Evolutionary conservation across 2,329 filamentous ascomycete genomes (phyloP), one percentile per base, ranked within the genome.

Genomic region (Davidsoniella australis): DNA sequence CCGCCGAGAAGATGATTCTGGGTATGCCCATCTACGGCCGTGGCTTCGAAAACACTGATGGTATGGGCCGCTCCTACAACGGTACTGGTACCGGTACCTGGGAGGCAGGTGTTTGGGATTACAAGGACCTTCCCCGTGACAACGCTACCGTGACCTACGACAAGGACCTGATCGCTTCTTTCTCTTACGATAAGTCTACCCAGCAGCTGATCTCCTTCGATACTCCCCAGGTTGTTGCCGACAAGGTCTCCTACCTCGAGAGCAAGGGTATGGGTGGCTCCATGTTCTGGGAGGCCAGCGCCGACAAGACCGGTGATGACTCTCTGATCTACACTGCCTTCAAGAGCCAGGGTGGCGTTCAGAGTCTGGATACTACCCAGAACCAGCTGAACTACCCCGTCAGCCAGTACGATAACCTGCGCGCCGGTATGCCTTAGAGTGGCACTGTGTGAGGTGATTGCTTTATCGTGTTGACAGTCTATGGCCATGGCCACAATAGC

Each of bases 261-360:
- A 58, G 64, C 45, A 68, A 70, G 49, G 71, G 76, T 0, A 68
- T 91, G 1, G 84, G 79, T 3, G 85, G 85, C 20, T 78, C 74
- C 26, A 89, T 91, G 83, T 93, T 84, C 73, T 93, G 85, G 85
- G 84, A 91, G 61, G 78, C 75, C 14, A 84, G 78, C 53, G 77
- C 71, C 6, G 85, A 93, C 61, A 72, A 72, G 57, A 68, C 58
- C 3, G 75, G 71, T 16, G 63, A 62, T 9, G 69, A 71, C 2
- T 83, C 78, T 55, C 64, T 91, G 56, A 79, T 83, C 50, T 58
- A 61, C 36, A 70, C 70, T 4, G 59, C 62, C 46, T 67, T 64
- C 38, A 59, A 60, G 5, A 61, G 57, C 2, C 62, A 70, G 12
- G 66, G 66, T n/a, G 63, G 65, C 3, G 57, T 62, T 2, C 62